Evolutionary conservation across 78 protist species (phyloP).

Genomic region (Dictyostelium capitatum): DNA sequence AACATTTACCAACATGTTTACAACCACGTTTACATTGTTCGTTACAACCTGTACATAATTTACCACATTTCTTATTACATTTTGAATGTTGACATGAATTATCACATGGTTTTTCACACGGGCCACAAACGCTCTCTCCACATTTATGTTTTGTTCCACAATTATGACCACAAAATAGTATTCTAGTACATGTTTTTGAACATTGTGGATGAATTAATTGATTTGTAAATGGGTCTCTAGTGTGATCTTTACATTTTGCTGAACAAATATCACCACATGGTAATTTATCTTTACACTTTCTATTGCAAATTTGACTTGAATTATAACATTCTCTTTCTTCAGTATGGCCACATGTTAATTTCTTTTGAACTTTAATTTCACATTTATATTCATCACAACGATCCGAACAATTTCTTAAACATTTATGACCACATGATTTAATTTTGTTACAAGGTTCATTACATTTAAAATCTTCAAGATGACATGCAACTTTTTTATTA

Average conservation of each 20-base stretch:
- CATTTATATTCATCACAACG: not conserved
- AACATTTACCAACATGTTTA: constrained; percentile 69
- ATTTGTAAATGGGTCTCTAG: not conserved
- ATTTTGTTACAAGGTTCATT: constrained; percentile 24
- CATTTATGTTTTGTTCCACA: constrained; percentile 28
- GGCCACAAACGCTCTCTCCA: not conserved
- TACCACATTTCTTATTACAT: constrained; percentile 47
- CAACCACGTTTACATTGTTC: constrained; percentile 71
- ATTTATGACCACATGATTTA: constrained; percentile 28
- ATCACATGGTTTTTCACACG: constrained; percentile 20
- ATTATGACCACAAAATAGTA: constrained; percentile 20
- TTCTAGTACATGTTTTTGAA: constrained; percentile 11
- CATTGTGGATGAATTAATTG: constrained; percentile 27
- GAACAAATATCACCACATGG: constrained; percentile 77
- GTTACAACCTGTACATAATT: constrained; percentile 55
- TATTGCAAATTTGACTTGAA: not conserved
- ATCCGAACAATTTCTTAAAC: not conserved
- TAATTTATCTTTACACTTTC: constrained; percentile 33
- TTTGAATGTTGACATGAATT: constrained; percentile 41
- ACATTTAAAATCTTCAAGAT: not conserved
- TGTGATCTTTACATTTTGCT: constrained; percentile 43
- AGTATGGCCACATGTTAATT: constrained; percentile 37
- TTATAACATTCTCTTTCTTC: not conserved
- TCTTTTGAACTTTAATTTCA: not conserved
- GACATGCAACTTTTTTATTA: not conserved